These are phyloP conservation scores for Xylaria curta DNA, from an alignment of 495 filamentous ascomycete genomes.

Conservation along the genomic window DNA sequence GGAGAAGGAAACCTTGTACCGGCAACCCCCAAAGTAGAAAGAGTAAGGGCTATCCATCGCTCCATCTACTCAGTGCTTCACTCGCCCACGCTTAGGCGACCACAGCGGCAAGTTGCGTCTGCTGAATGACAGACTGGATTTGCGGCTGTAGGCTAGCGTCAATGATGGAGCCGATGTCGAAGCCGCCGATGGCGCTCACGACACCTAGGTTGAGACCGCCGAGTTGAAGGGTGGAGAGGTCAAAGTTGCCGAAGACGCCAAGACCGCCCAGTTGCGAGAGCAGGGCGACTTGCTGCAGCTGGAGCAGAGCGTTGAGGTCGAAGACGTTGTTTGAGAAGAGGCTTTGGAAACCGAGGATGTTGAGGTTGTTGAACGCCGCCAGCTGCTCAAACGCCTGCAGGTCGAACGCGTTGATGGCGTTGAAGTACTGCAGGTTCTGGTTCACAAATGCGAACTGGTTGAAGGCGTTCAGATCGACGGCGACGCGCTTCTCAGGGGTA, in stretches of 20 bases:
- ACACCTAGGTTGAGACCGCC: constrained; percentile 49
- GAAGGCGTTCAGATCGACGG: constrained; percentile 46
- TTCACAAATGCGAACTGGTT: constrained; percentile 51
- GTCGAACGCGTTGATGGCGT: constrained; percentile 52
- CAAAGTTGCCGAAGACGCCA: constrained; percentile 53
- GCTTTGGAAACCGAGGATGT: constrained; percentile 45
- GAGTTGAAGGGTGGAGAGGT: constrained; percentile 47
- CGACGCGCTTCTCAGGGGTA: constrained; percentile 37
- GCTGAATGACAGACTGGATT: constrained; percentile 46
- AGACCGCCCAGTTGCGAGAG: constrained; percentile 50
- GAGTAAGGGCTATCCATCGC: background rate
- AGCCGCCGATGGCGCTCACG: constrained; percentile 44
- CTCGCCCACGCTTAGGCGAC: constrained; percentile 22
- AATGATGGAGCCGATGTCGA: constrained; percentile 49
- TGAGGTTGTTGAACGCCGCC: constrained; percentile 49
- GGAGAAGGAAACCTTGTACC: constrained; percentile 24
- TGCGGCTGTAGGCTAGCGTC: constrained; percentile 43
- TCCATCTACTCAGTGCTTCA: background rate
- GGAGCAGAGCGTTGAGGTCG: constrained; percentile 47
- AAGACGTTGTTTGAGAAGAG: constrained; percentile 48
- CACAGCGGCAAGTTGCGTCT: constrained; percentile 36
- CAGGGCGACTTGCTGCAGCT: constrained; percentile 52
- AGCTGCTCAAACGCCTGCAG: constrained; percentile 48
- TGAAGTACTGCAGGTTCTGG: constrained; percentile 55
- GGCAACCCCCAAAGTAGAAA: constrained; percentile 17